Percentiles rank a stretch among this genome's conserved stretches.
phyloP scores from a whole-genome alignment of 1,284 basidiomycete species.

The Cronartium quercuum region DNA sequence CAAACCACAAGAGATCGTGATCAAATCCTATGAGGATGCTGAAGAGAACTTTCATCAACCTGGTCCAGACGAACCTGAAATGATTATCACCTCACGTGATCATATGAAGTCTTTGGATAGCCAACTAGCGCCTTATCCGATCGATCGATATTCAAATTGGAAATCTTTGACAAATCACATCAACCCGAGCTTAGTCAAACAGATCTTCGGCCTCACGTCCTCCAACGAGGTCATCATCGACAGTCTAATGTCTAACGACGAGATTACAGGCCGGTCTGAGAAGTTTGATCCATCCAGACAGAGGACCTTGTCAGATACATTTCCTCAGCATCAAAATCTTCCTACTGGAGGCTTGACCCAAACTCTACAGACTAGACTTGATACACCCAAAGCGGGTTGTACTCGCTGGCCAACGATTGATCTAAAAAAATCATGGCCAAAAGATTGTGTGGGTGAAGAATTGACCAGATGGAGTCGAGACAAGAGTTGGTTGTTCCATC shows the following conservation, averaged over 20 bases:
- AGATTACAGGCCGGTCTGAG: background rate
- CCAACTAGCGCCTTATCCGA: conserved; percentile 17
- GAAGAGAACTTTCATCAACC: background rate
- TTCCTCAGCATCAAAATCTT: background rate
- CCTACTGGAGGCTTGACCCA: background rate
- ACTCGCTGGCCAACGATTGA: conserved; percentile 44
- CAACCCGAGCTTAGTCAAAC: background rate
- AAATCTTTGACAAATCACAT: conserved; percentile 17
- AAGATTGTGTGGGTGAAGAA: conserved; percentile 42
- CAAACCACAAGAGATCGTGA: conserved; percentile 18
- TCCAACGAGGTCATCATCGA: conserved; percentile 14
- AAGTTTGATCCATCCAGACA: background rate
- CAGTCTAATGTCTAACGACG: conserved; percentile 23
- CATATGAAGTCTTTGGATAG: conserved; percentile 28
- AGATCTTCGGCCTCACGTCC: conserved; percentile 8
- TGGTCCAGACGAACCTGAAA: conserved; percentile 1
- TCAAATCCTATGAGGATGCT: conserved; percentile 6
- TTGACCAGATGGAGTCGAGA: conserved; percentile 46
- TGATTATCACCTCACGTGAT: conserved; percentile 14
- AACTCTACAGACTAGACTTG: background rate
- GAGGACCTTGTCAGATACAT: background rate
- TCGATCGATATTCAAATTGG: conserved; percentile 17
- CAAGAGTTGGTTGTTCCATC: conserved; percentile 46
- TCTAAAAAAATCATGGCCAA: conserved; percentile 45
- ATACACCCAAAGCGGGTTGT: conserved; percentile 7